Evolutionary conservation across 441 rosid genomes (phyloP).

Genomic region (Erodium moschatum): DNA sequence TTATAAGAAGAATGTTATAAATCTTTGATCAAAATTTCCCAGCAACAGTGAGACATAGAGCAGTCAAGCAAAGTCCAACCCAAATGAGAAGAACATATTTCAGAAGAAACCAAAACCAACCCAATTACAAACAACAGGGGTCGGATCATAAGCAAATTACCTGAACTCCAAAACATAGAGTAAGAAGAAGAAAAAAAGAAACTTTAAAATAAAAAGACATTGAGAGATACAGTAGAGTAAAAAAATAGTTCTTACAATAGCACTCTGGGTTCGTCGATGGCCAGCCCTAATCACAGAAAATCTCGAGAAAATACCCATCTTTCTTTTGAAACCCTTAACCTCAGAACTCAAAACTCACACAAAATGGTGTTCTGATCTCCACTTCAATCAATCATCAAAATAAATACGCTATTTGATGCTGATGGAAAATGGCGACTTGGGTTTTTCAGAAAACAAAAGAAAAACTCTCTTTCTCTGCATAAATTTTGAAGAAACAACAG

Average conservation of each 20-base stretch:
- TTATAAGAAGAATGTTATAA: neutral
- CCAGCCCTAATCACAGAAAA: no score
- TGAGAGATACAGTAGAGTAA: no score
- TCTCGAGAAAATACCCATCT: no score
- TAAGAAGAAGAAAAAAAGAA: neutral
- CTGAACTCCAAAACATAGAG: neutral
- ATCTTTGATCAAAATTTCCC: neutral
- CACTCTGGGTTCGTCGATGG: no score
- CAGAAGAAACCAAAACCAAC: neutral
- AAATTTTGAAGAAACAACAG: no score
- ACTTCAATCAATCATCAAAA: no score
- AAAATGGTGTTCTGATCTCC: neutral
- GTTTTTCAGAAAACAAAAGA: neutral
- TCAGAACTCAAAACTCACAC: neutral
- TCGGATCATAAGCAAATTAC: neutral
- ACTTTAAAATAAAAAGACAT: neutral
- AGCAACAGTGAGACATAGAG: slow-evolving; percentile 1
- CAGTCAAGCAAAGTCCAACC: neutral
- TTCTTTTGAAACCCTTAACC: no score
- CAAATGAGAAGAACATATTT: neutral
- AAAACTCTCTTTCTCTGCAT: neutral
- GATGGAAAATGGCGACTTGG: neutral
- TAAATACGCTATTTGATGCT: neutral
- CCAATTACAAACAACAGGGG: neutral
- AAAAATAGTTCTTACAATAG: no score